A percentile compares a stretch with the other conserved stretches of the same genome.
Conservation (phyloP, 371 early-diverging fungal species). For the Mortierella sp. region DNA sequence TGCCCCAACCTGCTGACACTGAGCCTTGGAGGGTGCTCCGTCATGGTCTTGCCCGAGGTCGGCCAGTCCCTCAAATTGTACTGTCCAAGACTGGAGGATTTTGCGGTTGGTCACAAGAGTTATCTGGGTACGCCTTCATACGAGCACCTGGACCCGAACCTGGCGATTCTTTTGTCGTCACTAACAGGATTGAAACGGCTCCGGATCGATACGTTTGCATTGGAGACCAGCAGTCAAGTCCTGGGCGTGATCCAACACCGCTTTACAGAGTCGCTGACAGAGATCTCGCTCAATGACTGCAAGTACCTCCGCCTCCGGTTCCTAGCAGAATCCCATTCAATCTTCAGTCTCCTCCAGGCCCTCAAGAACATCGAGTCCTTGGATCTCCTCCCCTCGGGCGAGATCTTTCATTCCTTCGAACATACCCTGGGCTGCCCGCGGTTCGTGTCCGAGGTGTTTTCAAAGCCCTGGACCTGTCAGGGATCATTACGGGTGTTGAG, state of each 20-base stretch:
- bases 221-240: background rate
- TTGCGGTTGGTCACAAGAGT: background rate
- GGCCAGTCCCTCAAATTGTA: background rate
- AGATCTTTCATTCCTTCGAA: background rate
- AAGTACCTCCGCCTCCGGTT: background rate
- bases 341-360: background rate
- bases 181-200: background rate
- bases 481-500: background rate
- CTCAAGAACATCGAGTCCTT: background rate
- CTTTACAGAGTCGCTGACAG: background rate
- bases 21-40: background rate
- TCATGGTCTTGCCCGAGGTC: background rate
- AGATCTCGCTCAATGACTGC: conserved; percentile 2
- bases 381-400: background rate
- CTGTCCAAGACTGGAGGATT: background rate
- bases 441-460: background rate
- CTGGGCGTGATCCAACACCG: background rate
- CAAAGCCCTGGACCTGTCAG: background rate
- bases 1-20: conserved; percentile 1
- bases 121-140: background rate
- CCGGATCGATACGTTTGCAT: background rate
- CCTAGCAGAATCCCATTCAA: background rate
- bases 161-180: background rate
- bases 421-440: background rate
- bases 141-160: background rate